phyloP scores from a whole-genome alignment of 345 rosid species.

The Gossypium bickii region DNA sequence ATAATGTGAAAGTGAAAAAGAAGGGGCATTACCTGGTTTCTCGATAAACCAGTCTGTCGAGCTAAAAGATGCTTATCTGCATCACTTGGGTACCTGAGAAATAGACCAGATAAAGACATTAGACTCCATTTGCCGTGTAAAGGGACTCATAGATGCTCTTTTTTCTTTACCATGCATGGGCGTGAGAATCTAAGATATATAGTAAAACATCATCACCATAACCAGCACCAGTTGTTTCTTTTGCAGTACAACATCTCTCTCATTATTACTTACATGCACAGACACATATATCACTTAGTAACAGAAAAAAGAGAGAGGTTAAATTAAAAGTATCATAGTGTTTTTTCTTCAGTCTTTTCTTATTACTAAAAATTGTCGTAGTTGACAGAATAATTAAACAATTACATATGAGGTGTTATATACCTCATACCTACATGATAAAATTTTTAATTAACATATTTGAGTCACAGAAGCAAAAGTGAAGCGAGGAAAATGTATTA shows the following conservation, averaged over 20 bases:
- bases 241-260: constrained; percentile 22
- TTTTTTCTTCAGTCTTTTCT: too few species aligned
- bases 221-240: constrained; percentile 9
- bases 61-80: constrained; percentile 99
- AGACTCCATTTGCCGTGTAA: constrained; percentile 37
- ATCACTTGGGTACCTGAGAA: constrained; percentile 99
- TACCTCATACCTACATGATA: rapidly evolving
- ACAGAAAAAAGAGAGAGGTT: neutral
- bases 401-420: too few species aligned
- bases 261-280: neutral
- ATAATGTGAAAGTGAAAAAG: neutral
- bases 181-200: constrained; percentile 65
- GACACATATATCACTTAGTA: constrained; percentile 9
- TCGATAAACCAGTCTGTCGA: constrained; percentile 96
- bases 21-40: constrained; percentile 71
- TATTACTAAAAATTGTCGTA: too few species aligned
- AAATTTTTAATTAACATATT: too few species aligned
- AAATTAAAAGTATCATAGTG: too few species aligned
- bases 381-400: too few species aligned
- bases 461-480: too few species aligned
- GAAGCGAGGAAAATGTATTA: too few species aligned
- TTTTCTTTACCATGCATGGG: constrained; percentile 39
- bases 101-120: constrained; percentile 80
- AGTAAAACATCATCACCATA: constrained; percentile 15
- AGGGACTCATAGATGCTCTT: constrained; percentile 22